A percentile compares a stretch with the other conserved stretches of the same genome.
These are phyloP conservation scores for Bathelium albidoporum DNA, from an alignment of 495 filamentous ascomycete genomes.

Conservation along the genomic window DNA sequence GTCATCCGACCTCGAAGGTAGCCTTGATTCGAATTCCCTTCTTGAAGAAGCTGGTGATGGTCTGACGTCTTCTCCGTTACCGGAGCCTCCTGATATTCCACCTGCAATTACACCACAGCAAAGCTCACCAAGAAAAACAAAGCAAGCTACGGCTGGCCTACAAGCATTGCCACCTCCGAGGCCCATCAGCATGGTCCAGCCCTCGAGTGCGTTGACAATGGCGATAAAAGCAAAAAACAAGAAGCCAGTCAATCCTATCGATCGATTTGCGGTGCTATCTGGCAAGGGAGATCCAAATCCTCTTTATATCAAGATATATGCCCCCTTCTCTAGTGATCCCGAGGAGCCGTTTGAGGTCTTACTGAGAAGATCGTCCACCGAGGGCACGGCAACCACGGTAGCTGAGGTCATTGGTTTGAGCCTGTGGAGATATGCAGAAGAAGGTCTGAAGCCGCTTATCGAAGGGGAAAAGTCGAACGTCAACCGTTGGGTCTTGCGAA, in stretches of 20 bases:
- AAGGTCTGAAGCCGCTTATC: conserved; percentile 63
- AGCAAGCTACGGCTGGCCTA: conserved; percentile 47
- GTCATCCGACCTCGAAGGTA: conserved; percentile 59
- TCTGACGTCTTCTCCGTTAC: conserved; percentile 33
- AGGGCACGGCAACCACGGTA: conserved; percentile 67
- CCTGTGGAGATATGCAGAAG: conserved; percentile 78
- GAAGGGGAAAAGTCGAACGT: conserved; percentile 63
- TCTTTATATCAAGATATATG: conserved; percentile 75
- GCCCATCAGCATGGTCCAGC: conserved; percentile 74
- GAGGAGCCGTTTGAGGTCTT: conserved; percentile 67
- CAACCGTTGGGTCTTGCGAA: conserved; percentile 83
- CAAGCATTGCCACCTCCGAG: conserved; percentile 83
- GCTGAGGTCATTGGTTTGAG: conserved; percentile 83
- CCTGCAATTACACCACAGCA: conserved; percentile 24
- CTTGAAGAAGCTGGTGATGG: conserved; percentile 40
- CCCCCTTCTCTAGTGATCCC: conserved; percentile 65
- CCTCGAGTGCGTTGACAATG: conserved; percentile 60
- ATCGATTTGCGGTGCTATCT: conserved; percentile 73
- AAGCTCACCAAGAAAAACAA: conserved; percentile 50
- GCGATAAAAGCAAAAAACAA: conserved; percentile 68
- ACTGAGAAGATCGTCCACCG: conserved; percentile 57
- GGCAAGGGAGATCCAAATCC: conserved; percentile 78
- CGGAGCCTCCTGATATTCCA: conserved; percentile 24
- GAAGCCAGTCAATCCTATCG: conserved; percentile 72
- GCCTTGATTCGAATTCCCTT: conserved; percentile 51